phyloP scores from a whole-genome alignment of 2,329 filamentous ascomycete species.

The Cylindrodendrum hubeiense region DNA sequence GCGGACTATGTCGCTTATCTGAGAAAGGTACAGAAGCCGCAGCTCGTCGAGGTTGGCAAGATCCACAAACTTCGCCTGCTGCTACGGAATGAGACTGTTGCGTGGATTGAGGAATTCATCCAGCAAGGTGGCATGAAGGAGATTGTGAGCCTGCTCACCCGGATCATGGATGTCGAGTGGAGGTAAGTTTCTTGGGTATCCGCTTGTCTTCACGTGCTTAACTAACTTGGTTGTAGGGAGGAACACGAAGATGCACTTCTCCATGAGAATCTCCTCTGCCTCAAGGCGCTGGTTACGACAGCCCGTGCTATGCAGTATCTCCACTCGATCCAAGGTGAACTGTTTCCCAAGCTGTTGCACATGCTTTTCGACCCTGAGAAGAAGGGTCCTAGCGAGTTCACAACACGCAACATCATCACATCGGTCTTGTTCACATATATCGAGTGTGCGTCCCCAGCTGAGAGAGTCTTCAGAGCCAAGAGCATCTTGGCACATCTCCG shows the following conservation, averaged over 20 bases:
- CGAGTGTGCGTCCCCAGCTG: constrained; percentile 70
- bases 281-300: constrained; percentile 95
- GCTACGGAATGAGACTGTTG: constrained; percentile 92
- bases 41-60: constrained; percentile 91
- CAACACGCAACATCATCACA: constrained; percentile 89
- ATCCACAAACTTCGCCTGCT: constrained; percentile 92
- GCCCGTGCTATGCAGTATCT: constrained; percentile 87
- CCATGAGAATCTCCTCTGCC: constrained; percentile 90
- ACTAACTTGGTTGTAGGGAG: constrained; percentile 68
- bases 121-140: constrained; percentile 91
- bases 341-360: constrained; percentile 87
- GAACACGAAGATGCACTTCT: constrained; percentile 95
- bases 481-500: constrained; percentile 84
- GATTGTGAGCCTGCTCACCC: constrained; percentile 85
- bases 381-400: constrained; percentile 97
- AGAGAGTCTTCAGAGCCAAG: constrained; percentile 76
- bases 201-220: background rate
- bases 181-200: constrained; percentile 68
- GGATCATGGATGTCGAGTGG: constrained; percentile 98
- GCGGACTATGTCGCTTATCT: constrained; percentile 90
- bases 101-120: constrained; percentile 95
- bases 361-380: constrained; percentile 99
- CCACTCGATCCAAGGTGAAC: constrained; percentile 79
- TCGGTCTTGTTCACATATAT: constrained; percentile 92
- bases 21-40: constrained; percentile 82